Evolutionary conservation across 2,329 filamentous ascomycete species (phyloP).

Genomic region (Kalmusia sp.): DNA sequence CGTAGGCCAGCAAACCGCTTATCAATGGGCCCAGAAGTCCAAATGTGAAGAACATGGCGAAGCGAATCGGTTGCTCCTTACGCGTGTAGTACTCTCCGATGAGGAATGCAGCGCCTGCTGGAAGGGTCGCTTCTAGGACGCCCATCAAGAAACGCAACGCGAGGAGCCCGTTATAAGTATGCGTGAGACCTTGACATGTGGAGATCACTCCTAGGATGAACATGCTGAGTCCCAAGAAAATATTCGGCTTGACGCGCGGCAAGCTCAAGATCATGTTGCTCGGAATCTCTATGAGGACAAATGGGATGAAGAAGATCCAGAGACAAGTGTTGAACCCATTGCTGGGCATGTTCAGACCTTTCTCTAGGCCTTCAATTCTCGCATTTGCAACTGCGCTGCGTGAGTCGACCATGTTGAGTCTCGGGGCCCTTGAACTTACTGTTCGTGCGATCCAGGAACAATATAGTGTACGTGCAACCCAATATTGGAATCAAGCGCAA

Average conservation of each 20-base stretch:
- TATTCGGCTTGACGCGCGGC: conserved; percentile 68
- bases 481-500: conserved; percentile 66
- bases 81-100: conserved; percentile 55
- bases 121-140: conserved; percentile 40
- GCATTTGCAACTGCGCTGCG: conserved; percentile 68
- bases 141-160: conserved; percentile 41
- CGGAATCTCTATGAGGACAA: conserved; percentile 76
- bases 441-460: conserved; percentile 74
- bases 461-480: conserved; percentile 74
- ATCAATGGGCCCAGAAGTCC: conserved; percentile 63
- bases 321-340: conserved; percentile 75
- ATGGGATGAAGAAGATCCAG: conserved; percentile 86
- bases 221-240: conserved; percentile 85
- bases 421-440: conserved; percentile 23
- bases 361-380: conserved; percentile 60
- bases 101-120: conserved; percentile 37
- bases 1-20: conserved; percentile 60
- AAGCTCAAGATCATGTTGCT: conserved; percentile 79
- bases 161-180: conserved; percentile 35
- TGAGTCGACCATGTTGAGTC: conserved; percentile 10
- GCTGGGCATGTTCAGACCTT: conserved; percentile 67
- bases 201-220: conserved; percentile 66
- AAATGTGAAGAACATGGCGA: conserved; percentile 61
- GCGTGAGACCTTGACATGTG: conserved; percentile 38
- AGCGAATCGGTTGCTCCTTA: conserved; percentile 60